A percentile compares a stretch with the other conserved stretches of the same genome.
These are phyloP conservation scores for Eragrostis curvula DNA, from an alignment of 176 grass and related monocot genomes.

Conservation along the genomic window DNA sequence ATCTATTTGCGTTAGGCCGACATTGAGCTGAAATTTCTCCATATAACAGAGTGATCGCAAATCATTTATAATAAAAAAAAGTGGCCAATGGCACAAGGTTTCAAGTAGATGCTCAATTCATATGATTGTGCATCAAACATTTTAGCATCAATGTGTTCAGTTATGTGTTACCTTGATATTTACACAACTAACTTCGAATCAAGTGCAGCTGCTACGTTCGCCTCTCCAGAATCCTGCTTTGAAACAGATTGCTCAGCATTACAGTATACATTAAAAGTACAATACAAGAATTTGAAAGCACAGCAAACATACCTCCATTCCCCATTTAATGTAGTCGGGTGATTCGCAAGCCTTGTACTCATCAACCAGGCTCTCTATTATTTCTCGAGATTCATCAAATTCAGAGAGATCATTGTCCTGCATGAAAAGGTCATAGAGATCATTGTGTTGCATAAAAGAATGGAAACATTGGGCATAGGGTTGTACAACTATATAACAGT, in stretches of 20 bases:
- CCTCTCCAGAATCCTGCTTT: slow-evolving; percentile 70
- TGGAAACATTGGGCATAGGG: not conserved
- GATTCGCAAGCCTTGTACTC: slow-evolving; percentile 99
- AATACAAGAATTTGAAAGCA: not conserved
- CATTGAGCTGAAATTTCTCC: not conserved
- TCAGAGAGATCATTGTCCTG: slow-evolving; percentile 98
- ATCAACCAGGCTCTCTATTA: slow-evolving; percentile 95
- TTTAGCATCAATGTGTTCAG: not conserved
- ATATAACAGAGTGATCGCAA: not conserved
- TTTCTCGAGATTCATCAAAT: slow-evolving; percentile 96
- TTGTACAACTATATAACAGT: not conserved
- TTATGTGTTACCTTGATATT: slow-evolving; percentile 47
- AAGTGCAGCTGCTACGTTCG: slow-evolving; percentile 72
- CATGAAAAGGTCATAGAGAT: not conserved
- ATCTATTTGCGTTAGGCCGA: not conserved
- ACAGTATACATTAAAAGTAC: not conserved
- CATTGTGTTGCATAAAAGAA: slow-evolving; percentile 3
- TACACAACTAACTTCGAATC: slow-evolving; percentile 88
- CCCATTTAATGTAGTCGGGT: slow-evolving; percentile 99
- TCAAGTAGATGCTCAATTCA: not conserved
- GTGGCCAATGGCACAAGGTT: slow-evolving; percentile 7
- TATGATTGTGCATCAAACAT: slow-evolving; percentile 11
- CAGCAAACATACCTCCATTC: slow-evolving; percentile 85
- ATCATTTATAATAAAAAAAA: not conserved
- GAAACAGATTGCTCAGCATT: slow-evolving; percentile 30